These are phyloP conservation scores for Trametes versicolor DNA, from an alignment of 1,284 basidiomycete species.

Conservation along the genomic window DNA sequence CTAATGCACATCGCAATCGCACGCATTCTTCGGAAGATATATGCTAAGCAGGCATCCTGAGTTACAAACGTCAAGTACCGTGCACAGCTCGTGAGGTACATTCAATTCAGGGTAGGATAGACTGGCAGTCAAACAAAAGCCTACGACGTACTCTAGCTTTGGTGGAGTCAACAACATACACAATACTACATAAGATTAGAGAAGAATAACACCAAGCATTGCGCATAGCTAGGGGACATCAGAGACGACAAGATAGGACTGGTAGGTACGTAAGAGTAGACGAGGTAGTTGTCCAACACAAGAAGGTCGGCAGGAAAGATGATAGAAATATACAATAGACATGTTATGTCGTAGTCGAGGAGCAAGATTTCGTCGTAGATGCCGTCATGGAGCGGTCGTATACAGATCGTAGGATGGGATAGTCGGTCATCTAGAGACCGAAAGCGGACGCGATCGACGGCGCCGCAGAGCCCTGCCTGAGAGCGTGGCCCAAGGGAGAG, in stretches of 20 bases:
- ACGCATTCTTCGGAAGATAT: too few relatives aligned
- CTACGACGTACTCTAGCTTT: slow-evolving; percentile 4
- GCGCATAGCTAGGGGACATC: slow-evolving; percentile 19
- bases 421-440: slow-evolving; percentile 37
- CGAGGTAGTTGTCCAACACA: slow-evolving; percentile 8
- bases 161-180: neutral
- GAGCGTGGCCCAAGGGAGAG: slow-evolving; percentile 32
- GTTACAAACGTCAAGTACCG: neutral
- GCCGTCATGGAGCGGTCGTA: neutral
- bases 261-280: neutral
- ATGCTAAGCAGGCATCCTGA: too few relatives aligned
- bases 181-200: slow-evolving; percentile 20
- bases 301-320: neutral
- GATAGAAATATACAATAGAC: slow-evolving; percentile 2
- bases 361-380: neutral
- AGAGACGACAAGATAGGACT: slow-evolving; percentile 9
- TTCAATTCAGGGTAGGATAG: neutral
- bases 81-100: neutral
- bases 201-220: slow-evolving; percentile 13
- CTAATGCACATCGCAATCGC: too few relatives aligned
- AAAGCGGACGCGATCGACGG: slow-evolving; percentile 50
- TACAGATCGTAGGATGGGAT: neutral
- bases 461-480: slow-evolving; percentile 39
- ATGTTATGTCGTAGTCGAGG: neutral
- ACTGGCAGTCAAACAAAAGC: neutral